These are phyloP conservation scores for Hypocrella siamensis DNA, from an alignment of 2,329 filamentous ascomycete genomes.

Conservation along the genomic window DNA sequence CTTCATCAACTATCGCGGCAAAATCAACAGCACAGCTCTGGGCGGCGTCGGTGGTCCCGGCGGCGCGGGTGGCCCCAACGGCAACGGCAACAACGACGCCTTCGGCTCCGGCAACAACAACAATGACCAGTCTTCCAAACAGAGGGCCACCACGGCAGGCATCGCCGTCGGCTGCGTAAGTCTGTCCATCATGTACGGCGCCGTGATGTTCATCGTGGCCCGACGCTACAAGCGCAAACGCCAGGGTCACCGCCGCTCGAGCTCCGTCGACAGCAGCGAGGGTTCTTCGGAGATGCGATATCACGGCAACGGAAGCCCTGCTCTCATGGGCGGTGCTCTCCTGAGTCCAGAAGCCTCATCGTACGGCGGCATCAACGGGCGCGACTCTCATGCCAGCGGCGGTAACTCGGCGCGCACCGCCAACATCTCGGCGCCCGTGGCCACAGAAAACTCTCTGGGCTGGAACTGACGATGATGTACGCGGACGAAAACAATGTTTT, in stretches of 20 bases:
- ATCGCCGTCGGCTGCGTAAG: conserved; percentile 65
- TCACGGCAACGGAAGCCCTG: conserved; percentile 31
- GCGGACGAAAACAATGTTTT: no score
- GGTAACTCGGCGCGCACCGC: conserved; percentile 37
- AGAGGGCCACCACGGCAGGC: conserved; percentile 46
- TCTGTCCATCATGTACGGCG: conserved; percentile 75
- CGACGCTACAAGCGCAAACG: conserved; percentile 80
- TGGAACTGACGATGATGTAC: conserved; percentile 75
- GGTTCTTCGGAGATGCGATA: conserved; percentile 37
- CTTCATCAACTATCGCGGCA: conserved; percentile 37
- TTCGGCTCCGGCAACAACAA: conserved; percentile 26
- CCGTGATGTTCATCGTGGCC: conserved; percentile 86
- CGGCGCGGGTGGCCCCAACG: conserved; percentile 17
- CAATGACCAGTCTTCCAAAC: conserved; percentile 38
- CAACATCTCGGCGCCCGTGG: conserved; percentile 76
- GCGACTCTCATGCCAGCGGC: conserved; percentile 53
- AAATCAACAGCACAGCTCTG: conserved; percentile 21
- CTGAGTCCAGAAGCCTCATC: conserved; percentile 39
- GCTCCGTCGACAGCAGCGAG: conserved; percentile 46
- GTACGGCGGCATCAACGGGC: conserved; percentile 32
- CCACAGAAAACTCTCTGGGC: conserved; percentile 85
- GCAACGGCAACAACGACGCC: conserved; percentile 20
- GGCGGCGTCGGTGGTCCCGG: conserved; percentile 16
- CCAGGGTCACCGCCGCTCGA: conserved; percentile 59
- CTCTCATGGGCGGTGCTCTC: conserved; percentile 56